Percentiles rank a stretch among this genome's conserved stretches.
These are phyloP conservation scores for Saprolegnia diclina DNA, from an alignment of 352 stramenopile genomes.

Conservation along the genomic window DNA sequence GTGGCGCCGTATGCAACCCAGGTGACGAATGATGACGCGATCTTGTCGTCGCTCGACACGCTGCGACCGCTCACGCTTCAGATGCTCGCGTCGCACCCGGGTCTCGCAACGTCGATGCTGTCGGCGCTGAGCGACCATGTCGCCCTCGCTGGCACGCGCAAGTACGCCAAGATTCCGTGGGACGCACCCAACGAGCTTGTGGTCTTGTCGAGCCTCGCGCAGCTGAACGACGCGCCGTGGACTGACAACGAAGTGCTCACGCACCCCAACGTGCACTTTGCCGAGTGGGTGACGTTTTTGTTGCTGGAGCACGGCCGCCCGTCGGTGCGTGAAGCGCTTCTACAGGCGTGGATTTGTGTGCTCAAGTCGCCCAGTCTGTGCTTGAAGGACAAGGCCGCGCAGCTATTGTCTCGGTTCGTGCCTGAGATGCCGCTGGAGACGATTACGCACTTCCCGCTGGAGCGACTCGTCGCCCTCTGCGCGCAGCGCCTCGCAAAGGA, in stretches of 20 bases:
- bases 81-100: neutral
- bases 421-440: constrained; percentile 47
- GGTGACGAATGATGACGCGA: neutral
- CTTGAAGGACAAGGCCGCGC: constrained; percentile 81
- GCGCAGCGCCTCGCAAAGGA: constrained; percentile 73
- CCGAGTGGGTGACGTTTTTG: constrained; percentile 76
- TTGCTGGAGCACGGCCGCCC: constrained; percentile 56
- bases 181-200: constrained; percentile 64
- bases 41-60: neutral
- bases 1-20: constrained; percentile 35
- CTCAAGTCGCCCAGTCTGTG: constrained; percentile 80
- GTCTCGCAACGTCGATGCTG: neutral
- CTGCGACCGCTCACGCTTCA: constrained; percentile 1
- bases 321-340: constrained; percentile 51
- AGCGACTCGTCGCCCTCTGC: constrained; percentile 62
- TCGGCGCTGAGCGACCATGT: constrained; percentile 6
- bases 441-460: constrained; percentile 39
- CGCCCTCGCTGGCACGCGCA: constrained; percentile 30
- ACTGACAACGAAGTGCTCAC: constrained; percentile 75
- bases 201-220: constrained; percentile 57
- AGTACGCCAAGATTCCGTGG: constrained; percentile 81
- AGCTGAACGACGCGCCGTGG: constrained; percentile 50
- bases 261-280: constrained; percentile 81
- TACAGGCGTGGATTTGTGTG: constrained; percentile 75
- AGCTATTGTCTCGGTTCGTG: constrained; percentile 65